phyloP scores from a whole-genome alignment of 768 basidiomycete species.

The Auricularia cornea region DNA sequence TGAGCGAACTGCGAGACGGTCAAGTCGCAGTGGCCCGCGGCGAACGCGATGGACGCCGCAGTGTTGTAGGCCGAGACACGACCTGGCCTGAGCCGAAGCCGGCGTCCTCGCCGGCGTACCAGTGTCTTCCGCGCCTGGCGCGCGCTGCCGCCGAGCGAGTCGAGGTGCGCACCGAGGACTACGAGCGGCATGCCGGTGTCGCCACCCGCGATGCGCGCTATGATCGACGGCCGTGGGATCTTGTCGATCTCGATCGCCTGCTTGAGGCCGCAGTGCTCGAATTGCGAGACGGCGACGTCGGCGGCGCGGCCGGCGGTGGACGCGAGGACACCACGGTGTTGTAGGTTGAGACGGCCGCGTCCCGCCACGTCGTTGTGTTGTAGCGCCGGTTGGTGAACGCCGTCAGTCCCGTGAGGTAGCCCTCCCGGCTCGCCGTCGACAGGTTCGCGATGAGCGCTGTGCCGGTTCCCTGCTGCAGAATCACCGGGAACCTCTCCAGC shows the following conservation, averaged over 20 bases:
- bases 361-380: background rate
- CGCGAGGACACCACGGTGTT: too few relatives aligned
- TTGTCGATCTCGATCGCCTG: too few relatives aligned
- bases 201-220: conserved; percentile 1
- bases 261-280: background rate
- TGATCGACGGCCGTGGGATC: conserved; percentile 1
- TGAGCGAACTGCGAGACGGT: background rate
- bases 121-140: conserved; percentile 7
- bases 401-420: background rate
- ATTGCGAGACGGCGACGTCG: background rate
- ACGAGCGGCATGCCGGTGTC: conserved; percentile 2
- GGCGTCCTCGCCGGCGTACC: conserved; percentile 6
- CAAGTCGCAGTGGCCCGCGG: too few relatives aligned
- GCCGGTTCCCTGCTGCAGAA: background rate
- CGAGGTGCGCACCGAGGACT: conserved; percentile 13
- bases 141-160: conserved; percentile 7
- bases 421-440: background rate
- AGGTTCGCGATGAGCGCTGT: background rate
- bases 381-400: background rate
- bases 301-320: too few relatives aligned
- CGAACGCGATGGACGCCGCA: background rate
- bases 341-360: background rate
- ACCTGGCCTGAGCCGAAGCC: background rate
- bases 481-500: too few relatives aligned
- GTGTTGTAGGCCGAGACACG: background rate